These are phyloP conservation scores for Paracoccidioides brasiliensis DNA, from an alignment of 2,329 filamentous ascomycete genomes.

Conservation along the genomic window DNA sequence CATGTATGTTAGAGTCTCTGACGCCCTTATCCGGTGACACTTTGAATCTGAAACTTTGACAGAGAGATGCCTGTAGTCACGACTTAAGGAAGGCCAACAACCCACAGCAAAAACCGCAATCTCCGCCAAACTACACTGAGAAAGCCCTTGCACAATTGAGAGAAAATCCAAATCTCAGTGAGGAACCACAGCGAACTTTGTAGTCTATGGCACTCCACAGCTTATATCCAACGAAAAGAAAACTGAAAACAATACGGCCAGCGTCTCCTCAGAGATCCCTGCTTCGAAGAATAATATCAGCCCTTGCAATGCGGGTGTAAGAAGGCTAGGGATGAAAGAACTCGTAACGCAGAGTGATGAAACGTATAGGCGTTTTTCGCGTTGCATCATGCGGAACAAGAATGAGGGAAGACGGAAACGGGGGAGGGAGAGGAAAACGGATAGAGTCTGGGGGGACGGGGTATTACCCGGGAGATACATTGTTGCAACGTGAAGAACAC, in stretches of 20 bases:
- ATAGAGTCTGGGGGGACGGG: not conserved
- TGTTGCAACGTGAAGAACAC: not conserved
- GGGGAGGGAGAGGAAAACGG: not conserved
- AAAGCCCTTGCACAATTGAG: not conserved
- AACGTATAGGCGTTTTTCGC: not conserved
- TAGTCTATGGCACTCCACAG: not conserved
- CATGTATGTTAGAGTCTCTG: not conserved
- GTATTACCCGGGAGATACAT: not conserved
- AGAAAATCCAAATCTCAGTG: not conserved
- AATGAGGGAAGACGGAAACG: not conserved
- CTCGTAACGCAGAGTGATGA: not conserved
- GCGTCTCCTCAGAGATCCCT: not conserved
- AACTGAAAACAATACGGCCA: not conserved
- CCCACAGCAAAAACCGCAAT: not conserved
- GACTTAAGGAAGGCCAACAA: not conserved
- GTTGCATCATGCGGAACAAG: not conserved
- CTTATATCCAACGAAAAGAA: not conserved
- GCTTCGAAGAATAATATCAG: not conserved
- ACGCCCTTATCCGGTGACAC: not conserved
- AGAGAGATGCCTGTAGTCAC: not conserved
- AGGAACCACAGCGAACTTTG: not conserved
- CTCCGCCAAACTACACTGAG: not conserved
- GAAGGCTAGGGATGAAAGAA: not conserved
- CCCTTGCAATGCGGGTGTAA: not conserved
- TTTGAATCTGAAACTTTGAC: not conserved